Evolutionary conservation across 2,329 filamentous ascomycete genomes (phyloP), one percentile per base, ranked within the genome.

Genomic region (Cladophialophora immunda): DNA sequence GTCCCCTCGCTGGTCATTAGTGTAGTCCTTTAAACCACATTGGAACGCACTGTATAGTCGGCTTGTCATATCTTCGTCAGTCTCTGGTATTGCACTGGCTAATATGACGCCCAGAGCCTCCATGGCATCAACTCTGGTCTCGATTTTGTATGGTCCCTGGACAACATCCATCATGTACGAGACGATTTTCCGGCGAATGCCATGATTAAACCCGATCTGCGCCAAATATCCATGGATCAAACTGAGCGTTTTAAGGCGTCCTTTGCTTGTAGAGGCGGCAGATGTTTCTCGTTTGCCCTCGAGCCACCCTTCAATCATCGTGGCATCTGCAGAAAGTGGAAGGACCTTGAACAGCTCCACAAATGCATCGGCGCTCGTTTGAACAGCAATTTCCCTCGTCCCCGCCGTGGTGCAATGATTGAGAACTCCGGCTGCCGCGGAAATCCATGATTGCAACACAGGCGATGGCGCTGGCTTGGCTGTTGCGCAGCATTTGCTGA

Each of bases 1-100:
- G 75, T 99, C 95, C 17, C 95, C 95, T 64, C 93, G 85, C 15
- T 94, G 90, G 71, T 92, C 94, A 3, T 92, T 94, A 0, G 92
- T 97, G 75, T 98, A 98, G 76, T 99, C 94, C 71, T 94, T 90
- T 30, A 99, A 79, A 41, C 81, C 81, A 1, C 64, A 63, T 2
- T 77, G 64, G 27, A 82, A 71, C 59, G 76, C 73, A 7, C 69
- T 69, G 25, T 55, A 34, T 25, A 71, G 19, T 72, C n/a, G 50
- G 15, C 22, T 61, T 2, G 19, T 50, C 15, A 30, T 19, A 47
- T 62, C 58, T 38, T 54, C 22, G n/a, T n/a, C 32, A 6, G 15
- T 22, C 22, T 36, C 5, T 11, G 27, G 17, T 36, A 55, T 45
- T 8, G 50, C 47, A n/a, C 59, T 58, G 7, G 52, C 29, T 30